Base-by-base conservation (phyloP, 2,329 filamentous ascomycete genomes). In the Colletotrichum limetticola region DNA sequence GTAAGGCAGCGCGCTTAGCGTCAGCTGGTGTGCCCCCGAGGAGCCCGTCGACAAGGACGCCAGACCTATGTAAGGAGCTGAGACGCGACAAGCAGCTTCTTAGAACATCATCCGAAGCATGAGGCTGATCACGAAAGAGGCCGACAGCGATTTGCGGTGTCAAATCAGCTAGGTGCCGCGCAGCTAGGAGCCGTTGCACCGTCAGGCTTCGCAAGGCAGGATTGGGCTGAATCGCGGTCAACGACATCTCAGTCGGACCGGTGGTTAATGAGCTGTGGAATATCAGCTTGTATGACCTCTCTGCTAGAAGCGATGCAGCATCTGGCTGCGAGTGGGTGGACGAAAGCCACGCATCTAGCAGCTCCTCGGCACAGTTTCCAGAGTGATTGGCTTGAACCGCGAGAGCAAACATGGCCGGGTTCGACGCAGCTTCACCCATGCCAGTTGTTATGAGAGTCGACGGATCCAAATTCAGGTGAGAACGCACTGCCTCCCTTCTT, bases 401-500 rank as follows among this genome's bases (percentile, higher is more conserved):
- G 22, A 67, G 32, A 4, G 68, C 68, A 16, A 67, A 71, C 4
- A 71, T 28, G 9, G 56, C 63, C 8, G 68, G 46, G 7, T 49
- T 71, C 32, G 49, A 19, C 1, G 68, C 56, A 0, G 68, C 56
- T 11, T 0, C 0, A 3, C 63, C 68, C 14, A n/a, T 24, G 0
- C 19, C 68, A 22, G 56, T 19, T 2, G 56, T 14, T 2, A 11
- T 5, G 1, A 5, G 3, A 1, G 8, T 7, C 4, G 46, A 19
- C 4, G 26, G 2, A 8, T 52, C 16, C 3, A 9, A 2, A 1
- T 14, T 42, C 8, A 71, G 12, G 2, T 60, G 49, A 6, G 22
- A 14, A 3, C 11, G 0, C 9, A 49, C 68, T 8, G 32, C 14
- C 11, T 42, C 30, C 1, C n/a, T 24, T 22, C 49, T 35, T 1